These are phyloP conservation scores for Acacia concinna DNA, from an alignment of 331 rosid genomes.

Conservation along the genomic window DNA sequence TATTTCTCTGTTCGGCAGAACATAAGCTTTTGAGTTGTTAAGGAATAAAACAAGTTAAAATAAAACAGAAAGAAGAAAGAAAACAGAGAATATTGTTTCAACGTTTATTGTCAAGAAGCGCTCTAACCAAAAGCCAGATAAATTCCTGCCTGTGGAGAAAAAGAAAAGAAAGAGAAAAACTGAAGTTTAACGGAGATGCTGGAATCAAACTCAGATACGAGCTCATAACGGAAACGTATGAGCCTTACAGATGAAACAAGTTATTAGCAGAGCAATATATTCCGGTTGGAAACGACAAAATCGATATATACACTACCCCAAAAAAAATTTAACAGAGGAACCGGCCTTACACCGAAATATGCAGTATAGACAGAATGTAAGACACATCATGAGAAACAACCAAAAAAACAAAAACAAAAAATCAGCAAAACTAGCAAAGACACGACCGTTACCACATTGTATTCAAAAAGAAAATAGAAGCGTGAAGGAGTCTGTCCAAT, in stretches of 20 bases:
- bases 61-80: neutral
- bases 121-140: neutral
- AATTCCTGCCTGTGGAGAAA: neutral
- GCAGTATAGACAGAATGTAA: neutral
- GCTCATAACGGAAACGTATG: neutral
- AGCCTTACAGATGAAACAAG: neutral
- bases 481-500: neutral
- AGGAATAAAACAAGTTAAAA: neutral
- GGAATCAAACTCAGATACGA: neutral
- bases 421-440: neutral
- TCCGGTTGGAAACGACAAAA: neutral
- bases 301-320: constrained; percentile 21
- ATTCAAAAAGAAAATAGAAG: neutral
- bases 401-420: neutral
- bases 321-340: neutral
- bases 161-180: neutral
- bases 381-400: neutral
- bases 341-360: neutral
- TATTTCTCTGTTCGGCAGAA: neutral
- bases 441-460: neutral
- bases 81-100: neutral
- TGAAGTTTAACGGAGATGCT: constrained; percentile 5
- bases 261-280: neutral
- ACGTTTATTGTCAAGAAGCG: neutral
- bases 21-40: neutral